Conservation (phyloP, 108 stramenopile species). For the Fragilariopsis cylindrus region DNA sequence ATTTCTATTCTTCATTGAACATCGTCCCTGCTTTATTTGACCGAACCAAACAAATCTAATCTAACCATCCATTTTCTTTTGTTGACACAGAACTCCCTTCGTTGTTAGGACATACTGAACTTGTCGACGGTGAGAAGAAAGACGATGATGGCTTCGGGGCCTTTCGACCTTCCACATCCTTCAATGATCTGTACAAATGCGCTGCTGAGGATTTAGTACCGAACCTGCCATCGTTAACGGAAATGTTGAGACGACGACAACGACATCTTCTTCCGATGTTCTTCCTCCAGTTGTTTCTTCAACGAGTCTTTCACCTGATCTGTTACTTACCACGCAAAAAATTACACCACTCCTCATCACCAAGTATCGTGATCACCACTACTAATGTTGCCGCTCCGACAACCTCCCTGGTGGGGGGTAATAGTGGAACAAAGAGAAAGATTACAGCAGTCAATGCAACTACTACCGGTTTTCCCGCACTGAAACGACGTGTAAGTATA, state of each 20-base stretch:
- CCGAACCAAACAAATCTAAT: not conserved
- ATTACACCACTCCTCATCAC: not conserved
- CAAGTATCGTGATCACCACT: constrained; percentile 4
- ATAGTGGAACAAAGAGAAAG: constrained; percentile 14
- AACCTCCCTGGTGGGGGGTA: constrained; percentile 1
- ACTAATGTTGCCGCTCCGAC: not conserved
- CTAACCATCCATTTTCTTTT: not conserved
- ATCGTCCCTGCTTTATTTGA: no score
- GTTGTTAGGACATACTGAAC: constrained; percentile 12
- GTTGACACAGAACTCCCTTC: constrained; percentile 30
- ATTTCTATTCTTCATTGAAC: no score
- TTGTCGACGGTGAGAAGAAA: constrained; percentile 10
- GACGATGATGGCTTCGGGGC: constrained; percentile 59
- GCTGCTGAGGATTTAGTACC: constrained; percentile 14
- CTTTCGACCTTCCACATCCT: constrained; percentile 61
- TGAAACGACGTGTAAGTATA: constrained; percentile 1
- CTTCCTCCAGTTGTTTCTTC: constrained; percentile 12
- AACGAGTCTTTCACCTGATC: not conserved
- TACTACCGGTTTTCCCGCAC: not conserved
- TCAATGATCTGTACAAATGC: constrained; percentile 51
- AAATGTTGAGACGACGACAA: not conserved
- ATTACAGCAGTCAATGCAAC: not conserved
- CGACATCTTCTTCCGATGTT: not conserved
- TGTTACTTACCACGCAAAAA: not conserved
- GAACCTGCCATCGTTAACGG: constrained; percentile 1